phyloP scores from a whole-genome alignment of 345 rosid genomes.

The Moringa oleifera region DNA sequence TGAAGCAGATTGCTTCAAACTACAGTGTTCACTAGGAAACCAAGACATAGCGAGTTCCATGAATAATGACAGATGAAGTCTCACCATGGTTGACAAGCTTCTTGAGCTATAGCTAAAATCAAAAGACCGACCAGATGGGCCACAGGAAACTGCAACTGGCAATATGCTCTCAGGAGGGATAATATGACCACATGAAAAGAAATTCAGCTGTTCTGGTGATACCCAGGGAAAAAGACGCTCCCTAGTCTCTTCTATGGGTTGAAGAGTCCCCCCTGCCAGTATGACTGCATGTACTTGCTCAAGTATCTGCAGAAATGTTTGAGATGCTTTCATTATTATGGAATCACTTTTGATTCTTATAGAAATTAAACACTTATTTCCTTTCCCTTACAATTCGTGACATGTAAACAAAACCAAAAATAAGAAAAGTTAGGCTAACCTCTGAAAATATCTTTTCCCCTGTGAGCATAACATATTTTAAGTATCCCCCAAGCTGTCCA shows the following conservation, averaged over 20 bases:
- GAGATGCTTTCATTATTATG: conserved; percentile 9
- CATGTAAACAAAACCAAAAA: conserved; percentile 8
- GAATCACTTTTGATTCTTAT: background rate
- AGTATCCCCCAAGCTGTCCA: conserved; percentile 48
- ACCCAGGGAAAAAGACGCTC: conserved; percentile 89
- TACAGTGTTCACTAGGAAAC: background rate
- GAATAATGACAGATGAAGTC: conserved; percentile 7
- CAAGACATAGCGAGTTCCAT: background rate
- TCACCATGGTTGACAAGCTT: conserved; percentile 59
- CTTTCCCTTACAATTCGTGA: background rate
- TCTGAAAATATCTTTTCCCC: conserved; percentile 83
- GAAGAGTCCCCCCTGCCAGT: conserved; percentile 93
- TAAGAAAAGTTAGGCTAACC: conserved; percentile 38
- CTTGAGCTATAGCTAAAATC: conserved; percentile 88
- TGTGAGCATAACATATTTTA: conserved; percentile 88
- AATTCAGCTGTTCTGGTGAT: conserved; percentile 54
- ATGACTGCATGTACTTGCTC: conserved; percentile 78
- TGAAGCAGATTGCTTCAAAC: background rate
- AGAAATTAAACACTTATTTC: too few relatives aligned
- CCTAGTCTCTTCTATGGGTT: conserved; percentile 92
- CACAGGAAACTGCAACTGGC: conserved; percentile 73
- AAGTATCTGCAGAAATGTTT: conserved; percentile 48
- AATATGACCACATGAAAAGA: conserved; percentile 88
- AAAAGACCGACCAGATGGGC: conserved; percentile 74
- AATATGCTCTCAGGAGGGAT: conserved; percentile 78